Conservation (phyloP, 768 basidiomycete genomes). For the Termitomyces sp. region DNA sequence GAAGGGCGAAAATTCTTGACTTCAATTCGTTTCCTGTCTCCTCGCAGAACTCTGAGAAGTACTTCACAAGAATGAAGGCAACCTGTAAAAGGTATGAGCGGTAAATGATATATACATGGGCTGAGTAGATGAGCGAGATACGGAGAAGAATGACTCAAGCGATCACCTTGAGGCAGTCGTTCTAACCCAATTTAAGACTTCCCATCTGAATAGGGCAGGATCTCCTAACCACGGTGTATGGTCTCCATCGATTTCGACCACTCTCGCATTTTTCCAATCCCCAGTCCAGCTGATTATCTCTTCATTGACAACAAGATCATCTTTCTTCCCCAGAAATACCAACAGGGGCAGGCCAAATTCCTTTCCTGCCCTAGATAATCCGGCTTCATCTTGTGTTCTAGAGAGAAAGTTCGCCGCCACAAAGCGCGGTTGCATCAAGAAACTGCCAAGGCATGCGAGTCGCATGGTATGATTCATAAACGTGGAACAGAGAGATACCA, state of each 20-base stretch:
- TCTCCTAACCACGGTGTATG: slow-evolving; percentile 24
- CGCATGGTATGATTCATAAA: slow-evolving; percentile 13
- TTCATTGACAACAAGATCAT: slow-evolving; percentile 17
- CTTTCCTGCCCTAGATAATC: slow-evolving; percentile 18
- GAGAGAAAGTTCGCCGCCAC: slow-evolving; percentile 15
- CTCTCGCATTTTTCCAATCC: slow-evolving; percentile 19
- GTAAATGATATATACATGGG: not conserved
- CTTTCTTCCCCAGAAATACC: slow-evolving; percentile 19
- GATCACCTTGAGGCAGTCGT: slow-evolving; percentile 9
- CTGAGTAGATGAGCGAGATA: not conserved
- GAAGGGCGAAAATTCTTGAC: not conserved
- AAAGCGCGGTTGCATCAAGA: slow-evolving; percentile 20
- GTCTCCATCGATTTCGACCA: slow-evolving; percentile 21
- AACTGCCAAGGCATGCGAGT: slow-evolving; percentile 17
- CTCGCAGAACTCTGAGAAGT: not conserved
- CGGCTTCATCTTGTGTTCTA: slow-evolving; percentile 19
- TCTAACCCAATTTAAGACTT: slow-evolving; percentile 19
- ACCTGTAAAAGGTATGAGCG: not conserved
- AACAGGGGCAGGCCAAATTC: slow-evolving; percentile 20
- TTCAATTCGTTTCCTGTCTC: not conserved
- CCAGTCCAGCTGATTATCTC: slow-evolving; percentile 17
- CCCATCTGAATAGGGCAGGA: slow-evolving; percentile 16
- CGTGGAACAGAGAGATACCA: slow-evolving; percentile 13
- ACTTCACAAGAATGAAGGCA: not conserved
- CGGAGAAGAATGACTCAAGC: not conserved